Evolutionary conservation across 2,329 filamentous ascomycete genomes (phyloP), one percentile per base, ranked within the genome.

Genomic region (Paecilomyces dactylethromorphus): DNA sequence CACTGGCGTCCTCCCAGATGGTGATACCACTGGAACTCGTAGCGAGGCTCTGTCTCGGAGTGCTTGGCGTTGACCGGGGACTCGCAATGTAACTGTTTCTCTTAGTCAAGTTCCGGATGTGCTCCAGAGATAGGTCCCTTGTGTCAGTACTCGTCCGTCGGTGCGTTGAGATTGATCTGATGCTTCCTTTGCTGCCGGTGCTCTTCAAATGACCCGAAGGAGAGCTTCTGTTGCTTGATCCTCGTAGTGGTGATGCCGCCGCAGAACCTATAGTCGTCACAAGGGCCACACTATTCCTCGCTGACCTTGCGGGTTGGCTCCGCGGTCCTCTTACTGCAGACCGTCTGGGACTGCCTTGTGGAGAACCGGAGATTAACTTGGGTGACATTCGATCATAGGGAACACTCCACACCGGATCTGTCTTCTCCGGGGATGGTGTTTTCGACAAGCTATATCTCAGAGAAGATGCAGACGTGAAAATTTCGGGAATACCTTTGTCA

Each of bases 1-100:
- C 22, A 11, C 50, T 52, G 22, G 52, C 65, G 57, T 77, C 75
- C 65, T 77, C 75, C 69, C 73, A 78, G 54, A 78, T 76, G 0
- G 70, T 72, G 8, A 74, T 53, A 18, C 53, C 61, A 54, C 67
- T 66, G 12, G 62, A 65, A 7, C 64, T 60, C 10, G 63, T 56
- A 24, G 57, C 63, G 11, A 59, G 60, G 15, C 56, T 62, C 24
- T 58, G 61, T 21, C 53, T 24, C 3, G 59, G 55, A 18, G 61
- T 61, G 0, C 63, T 51, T 18, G 64, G 56, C 6, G 59, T 29
- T 29, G 59, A 58, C 8, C 56, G 39, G 13, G 62, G 26, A 5
- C 52, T 58, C 49, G 21, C 51, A 54, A 3, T 51, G 54, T 60
- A 31, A 49, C 62, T 60, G 24, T 55, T 53, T 18, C 49, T 56